phyloP scores from a whole-genome alignment of 2,329 filamentous ascomycete species.

The Xenosphaeropsis pyriputrescens region DNA sequence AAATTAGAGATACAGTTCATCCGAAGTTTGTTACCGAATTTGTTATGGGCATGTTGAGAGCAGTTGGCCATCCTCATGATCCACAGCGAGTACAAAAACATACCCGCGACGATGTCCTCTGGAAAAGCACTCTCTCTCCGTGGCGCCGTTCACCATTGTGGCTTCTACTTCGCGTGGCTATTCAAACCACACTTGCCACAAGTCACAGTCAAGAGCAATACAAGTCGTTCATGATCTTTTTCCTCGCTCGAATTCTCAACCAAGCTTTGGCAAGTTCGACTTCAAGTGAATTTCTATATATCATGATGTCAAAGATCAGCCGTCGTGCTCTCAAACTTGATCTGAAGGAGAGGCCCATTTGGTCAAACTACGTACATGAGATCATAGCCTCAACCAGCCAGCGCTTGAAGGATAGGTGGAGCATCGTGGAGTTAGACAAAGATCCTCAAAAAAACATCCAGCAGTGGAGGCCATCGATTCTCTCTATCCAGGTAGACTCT shows the following conservation, averaged over 20 bases:
- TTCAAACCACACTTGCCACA: conserved; percentile 21
- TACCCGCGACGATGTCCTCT: conserved; percentile 38
- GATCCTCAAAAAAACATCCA: background rate
- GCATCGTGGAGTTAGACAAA: background rate
- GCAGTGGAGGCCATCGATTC: background rate
- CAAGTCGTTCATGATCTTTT: conserved; percentile 34
- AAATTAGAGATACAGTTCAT: conserved; percentile 31
- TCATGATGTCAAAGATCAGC: conserved; percentile 28
- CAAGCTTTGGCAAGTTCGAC: conserved; percentile 5
- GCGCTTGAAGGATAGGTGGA: background rate
- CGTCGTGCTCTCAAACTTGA: conserved; percentile 26
- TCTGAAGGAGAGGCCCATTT: background rate
- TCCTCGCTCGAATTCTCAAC: conserved; percentile 24
- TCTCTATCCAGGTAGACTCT: background rate
- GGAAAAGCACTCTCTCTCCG: conserved; percentile 17
- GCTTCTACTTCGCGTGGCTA: conserved; percentile 35
- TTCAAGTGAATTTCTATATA: conserved; percentile 17
- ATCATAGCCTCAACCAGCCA: background rate
- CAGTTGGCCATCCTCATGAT: conserved; percentile 18
- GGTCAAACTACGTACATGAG: conserved; percentile 1
- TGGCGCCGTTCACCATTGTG: conserved; percentile 39
- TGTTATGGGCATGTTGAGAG: conserved; percentile 26
- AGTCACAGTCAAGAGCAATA: conserved; percentile 18
- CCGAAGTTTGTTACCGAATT: conserved; percentile 37
- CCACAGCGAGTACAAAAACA: conserved; percentile 28